phyloP scores from a whole-genome alignment of 2,329 filamentous ascomycete genomes.

The Chaetomium olivaceum region DNA sequence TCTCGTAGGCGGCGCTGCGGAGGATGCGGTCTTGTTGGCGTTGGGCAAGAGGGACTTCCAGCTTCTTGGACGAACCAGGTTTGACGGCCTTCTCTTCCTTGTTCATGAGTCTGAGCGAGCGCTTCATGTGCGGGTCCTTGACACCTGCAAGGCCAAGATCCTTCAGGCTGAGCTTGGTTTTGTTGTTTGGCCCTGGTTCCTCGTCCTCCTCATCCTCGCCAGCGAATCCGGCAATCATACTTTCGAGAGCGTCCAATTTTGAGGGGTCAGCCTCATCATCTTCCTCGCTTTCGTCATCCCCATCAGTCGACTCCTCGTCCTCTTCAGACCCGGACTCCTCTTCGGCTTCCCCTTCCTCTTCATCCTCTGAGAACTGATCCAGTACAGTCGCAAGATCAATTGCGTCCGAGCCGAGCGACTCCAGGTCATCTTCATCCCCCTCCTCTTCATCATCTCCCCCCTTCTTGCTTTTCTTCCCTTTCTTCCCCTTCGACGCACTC shows the following conservation, averaged over 20 bases:
- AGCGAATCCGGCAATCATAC: conserved; percentile 67
- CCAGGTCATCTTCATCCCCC: conserved; percentile 60
- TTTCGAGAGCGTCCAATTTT: conserved; percentile 65
- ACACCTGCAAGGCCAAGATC: conserved; percentile 72
- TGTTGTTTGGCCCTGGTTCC: conserved; percentile 48
- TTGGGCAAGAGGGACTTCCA: conserved; percentile 80
- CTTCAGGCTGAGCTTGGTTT: conserved; percentile 70
- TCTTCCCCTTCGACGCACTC: conserved; percentile 70
- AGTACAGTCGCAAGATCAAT: conserved; percentile 60
- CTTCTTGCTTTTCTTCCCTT: conserved; percentile 39
- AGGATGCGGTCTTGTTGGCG: conserved; percentile 84
- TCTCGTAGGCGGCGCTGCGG: conserved; percentile 78
- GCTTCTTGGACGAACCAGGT: conserved; percentile 64
- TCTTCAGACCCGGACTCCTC: conserved; percentile 49
- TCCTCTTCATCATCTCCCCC: conserved; percentile 52
- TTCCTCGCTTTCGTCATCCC: conserved; percentile 38
- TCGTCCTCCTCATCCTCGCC: conserved; percentile 60
- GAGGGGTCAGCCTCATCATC: conserved; percentile 51
- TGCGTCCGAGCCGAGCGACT: conserved; percentile 60
- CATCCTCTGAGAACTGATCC: conserved; percentile 56
- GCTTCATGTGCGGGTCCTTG: conserved; percentile 74
- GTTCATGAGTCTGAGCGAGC: conserved; percentile 72
- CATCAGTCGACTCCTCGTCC: conserved; percentile 45
- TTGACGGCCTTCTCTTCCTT: conserved; percentile 61
- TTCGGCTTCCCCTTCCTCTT: conserved; percentile 49